These are phyloP conservation scores for Dalechampia spathulata DNA, from an alignment of 441 rosid species.

Conservation along the genomic window DNA sequence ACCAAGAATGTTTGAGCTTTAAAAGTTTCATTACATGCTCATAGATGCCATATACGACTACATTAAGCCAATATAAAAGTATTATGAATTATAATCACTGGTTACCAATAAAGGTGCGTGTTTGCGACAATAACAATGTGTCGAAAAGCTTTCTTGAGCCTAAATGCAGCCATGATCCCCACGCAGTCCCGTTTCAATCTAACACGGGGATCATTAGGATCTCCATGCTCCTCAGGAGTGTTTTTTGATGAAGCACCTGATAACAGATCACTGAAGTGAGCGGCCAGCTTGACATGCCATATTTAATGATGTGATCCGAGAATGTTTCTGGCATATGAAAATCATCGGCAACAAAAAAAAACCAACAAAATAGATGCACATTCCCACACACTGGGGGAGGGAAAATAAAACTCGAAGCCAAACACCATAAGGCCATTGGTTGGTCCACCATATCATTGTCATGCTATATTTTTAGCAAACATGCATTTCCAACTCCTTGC, in stretches of 20 bases:
- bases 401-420: too few relatives aligned
- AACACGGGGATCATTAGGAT: conserved; percentile 67
- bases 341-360: neutral
- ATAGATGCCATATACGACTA: neutral
- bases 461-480: too few relatives aligned
- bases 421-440: too few relatives aligned
- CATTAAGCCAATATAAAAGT: neutral
- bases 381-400: too few relatives aligned
- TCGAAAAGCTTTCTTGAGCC: conserved; percentile 46
- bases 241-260: conserved; percentile 34
- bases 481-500: too few relatives aligned
- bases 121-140: conserved; percentile 70
- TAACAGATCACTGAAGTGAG: conserved; percentile 16
- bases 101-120: conserved; percentile 82
- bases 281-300: conserved; percentile 1
- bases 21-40: neutral
- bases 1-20: neutral
- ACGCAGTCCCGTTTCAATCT: conserved; percentile 88
- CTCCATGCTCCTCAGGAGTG: conserved; percentile 39
- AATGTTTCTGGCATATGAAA: neutral
- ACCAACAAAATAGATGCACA: neutral
- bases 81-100: neutral
- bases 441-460: too few relatives aligned
- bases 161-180: conserved; percentile 88
- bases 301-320: conserved; percentile 2